A percentile compares a stretch with the other conserved stretches of the same genome.
Conservation (phyloP, 2,329 filamentous ascomycete genomes). For the Mollisiaceae sp. region DNA sequence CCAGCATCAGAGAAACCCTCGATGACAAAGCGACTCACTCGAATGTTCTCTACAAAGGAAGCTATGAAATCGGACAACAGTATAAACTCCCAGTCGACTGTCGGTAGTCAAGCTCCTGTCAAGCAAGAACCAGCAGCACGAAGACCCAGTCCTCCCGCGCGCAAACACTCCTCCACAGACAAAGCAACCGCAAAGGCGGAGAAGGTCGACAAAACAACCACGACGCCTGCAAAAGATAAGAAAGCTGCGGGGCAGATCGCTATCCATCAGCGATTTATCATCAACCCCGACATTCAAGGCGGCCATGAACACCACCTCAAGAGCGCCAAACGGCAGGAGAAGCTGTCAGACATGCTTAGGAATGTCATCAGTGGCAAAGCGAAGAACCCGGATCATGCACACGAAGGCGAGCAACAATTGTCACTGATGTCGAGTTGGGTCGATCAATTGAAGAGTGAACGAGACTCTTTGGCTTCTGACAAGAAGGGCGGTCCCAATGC, state of each 20-base stretch:
- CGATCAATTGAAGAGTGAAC: slow-evolving; percentile 87
- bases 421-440: slow-evolving; percentile 97
- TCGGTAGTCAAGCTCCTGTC: slow-evolving; percentile 39
- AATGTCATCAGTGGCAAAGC: slow-evolving; percentile 82
- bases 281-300: slow-evolving; percentile 60
- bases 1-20: slow-evolving; percentile 56
- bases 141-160: slow-evolving; percentile 48
- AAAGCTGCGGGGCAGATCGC: slow-evolving; percentile 31
- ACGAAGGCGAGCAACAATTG: slow-evolving; percentile 75
- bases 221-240: slow-evolving; percentile 39
- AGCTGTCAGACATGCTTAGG: slow-evolving; percentile 89
- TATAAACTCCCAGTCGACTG: slow-evolving; percentile 32
- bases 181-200: slow-evolving; percentile 42
- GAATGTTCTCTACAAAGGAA: slow-evolving; percentile 69
- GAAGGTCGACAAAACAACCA: slow-evolving; percentile 40
- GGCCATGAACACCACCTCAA: slow-evolving; percentile 88
- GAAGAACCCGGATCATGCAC: slow-evolving; percentile 67
- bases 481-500: slow-evolving; percentile 78
- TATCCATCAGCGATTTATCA: slow-evolving; percentile 53
- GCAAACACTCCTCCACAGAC: slow-evolving; percentile 52
- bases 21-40: slow-evolving; percentile 67
- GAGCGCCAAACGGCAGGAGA: slow-evolving; percentile 90
- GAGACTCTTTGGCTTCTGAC: slow-evolving; percentile 75
- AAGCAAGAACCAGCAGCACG: slow-evolving; percentile 36
- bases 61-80: slow-evolving; percentile 39